Conservation (phyloP, 73 alveolate species). For the Paramecium pentaurelia region DNA sequence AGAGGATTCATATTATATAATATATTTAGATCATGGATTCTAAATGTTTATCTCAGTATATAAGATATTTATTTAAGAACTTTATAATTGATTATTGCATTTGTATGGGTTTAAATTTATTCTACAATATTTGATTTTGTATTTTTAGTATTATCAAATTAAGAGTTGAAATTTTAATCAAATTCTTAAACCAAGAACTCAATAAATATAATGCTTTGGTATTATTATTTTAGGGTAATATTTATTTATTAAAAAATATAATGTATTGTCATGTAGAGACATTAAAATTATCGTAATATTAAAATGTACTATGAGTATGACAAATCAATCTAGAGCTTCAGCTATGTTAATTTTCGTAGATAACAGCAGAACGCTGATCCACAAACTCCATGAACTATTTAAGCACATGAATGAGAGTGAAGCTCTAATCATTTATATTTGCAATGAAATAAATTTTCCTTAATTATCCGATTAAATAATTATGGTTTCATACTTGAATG, state of each 20-base stretch:
- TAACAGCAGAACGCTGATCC: conserved; percentile 13
- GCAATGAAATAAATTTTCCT: background rate
- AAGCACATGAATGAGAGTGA: background rate
- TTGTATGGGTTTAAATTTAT: too few relatives aligned
- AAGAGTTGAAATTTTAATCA: too few relatives aligned
- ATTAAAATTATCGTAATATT: background rate
- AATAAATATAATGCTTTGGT: background rate
- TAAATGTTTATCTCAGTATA: too few relatives aligned
- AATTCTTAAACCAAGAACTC: too few relatives aligned
- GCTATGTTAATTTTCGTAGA: background rate
- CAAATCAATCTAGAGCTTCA: background rate
- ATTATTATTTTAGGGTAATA: too few relatives aligned
- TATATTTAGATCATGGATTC: too few relatives aligned
- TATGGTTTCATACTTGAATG: background rate
- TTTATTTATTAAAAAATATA: background rate
- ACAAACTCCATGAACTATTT: background rate
- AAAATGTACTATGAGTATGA: conserved; percentile 28
- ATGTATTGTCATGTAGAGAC: conserved; percentile 14
- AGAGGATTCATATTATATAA: too few relatives aligned
- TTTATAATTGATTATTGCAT: too few relatives aligned
- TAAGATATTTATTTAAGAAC: too few relatives aligned
- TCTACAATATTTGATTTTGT: too few relatives aligned
- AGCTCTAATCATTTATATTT: background rate
- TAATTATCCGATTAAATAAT: background rate
- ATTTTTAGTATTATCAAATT: too few relatives aligned